Base-by-base conservation (phyloP, 2,329 filamentous ascomycete species). In the Diplodia intermedia region DNA sequence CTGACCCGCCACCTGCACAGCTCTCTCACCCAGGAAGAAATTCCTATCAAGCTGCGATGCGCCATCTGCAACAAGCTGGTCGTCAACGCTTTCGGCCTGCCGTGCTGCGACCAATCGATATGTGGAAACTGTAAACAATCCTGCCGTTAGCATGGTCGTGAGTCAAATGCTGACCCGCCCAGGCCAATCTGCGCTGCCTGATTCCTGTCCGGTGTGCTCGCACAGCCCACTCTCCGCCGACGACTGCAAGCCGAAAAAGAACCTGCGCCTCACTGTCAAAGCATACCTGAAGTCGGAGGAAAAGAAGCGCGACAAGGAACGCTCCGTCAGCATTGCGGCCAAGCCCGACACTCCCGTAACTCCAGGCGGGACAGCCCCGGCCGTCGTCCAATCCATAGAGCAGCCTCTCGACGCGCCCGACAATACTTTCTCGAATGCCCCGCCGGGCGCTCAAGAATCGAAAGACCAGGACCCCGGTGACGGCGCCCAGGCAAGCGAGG, bases 31-130 rank as follows among this genome's bases (percentile, higher is more conserved):
- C 88, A 91, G 71, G 92, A 94, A 74, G 92, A 95, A 70, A 93
- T 97, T 68, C 95, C 95, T n/a, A 93, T 94, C 75, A 97, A 97
- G 84, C 86, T 99, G 71, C 91, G 94, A 80, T 99, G 95, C 84
- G 93, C 93, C 65, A 92, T 93, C 73, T 99, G 95, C 82, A 95
- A 91, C 82, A 93, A 92, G 79, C 85, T 98, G 69, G 94, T 93
- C 36, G 84, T 97, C 71, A 96, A 97, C 78, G 92, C 94, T 9
- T 97, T 93, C 78, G 91, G 94, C 71, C 85, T 97, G 33, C 92
- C 94, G 1, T 99, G 95, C 81, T 99, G 95, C 79, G 95, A 97
- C 76, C 94, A 97, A 77, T 90, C 91, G 50, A 97, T 98, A 69
- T 98, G 95, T 84, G 91, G 94, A 76, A 86, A 84, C 71, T 99